Base-by-base conservation (phyloP, 1,284 basidiomycete genomes). In the Pulveroboletus ridleyi region DNA sequence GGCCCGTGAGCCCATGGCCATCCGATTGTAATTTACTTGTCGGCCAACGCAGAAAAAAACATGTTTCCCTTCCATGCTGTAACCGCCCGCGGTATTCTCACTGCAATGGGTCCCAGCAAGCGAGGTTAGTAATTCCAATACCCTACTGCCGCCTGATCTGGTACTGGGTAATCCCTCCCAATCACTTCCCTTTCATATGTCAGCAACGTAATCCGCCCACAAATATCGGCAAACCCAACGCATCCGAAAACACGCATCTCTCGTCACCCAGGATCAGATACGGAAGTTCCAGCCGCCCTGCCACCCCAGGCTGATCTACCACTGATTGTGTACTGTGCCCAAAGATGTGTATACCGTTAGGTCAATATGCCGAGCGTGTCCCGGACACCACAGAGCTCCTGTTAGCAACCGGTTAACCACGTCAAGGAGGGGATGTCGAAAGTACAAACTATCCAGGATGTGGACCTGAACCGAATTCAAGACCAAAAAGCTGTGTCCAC, bases 261-360 rank as follows among this genome's bases (percentile, higher is more conserved):
- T 63, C 61, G 23, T 72, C 71, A 29, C 72, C 74, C 58, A 72
- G 20, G 22, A 72, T 72, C 25, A 67, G 57, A 25, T 72, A 74
- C n/a, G 71, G 71, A 44, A 74, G 62, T 5, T 55, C 52, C 7
- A 72, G 53, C 3, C 67, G 69, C 13, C 55, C 47, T 33, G 67
- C 72, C 14, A 65, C 69, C 58, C 72, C 71, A 2, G 47, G 33
- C 23, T 74, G 71, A 56, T 74, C 69, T 44, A 18, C 60, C 2
- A 55, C 35, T 11, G 59, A 59, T 47, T 74, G 72, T 13, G 67
- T 69, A n/a, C 71, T 74, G 53, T 74, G 58, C n/a, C 47, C 72
- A 22, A 69, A 63, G 39, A 74, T 50, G 15, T 33, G 58, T 2
- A 69, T 33, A 4, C 57, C 46, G 8, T 56, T 64, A 5, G 62